Base-by-base conservation (phyloP, 2,329 filamentous ascomycete species). In the Ceratocystiopsis brevicomis region DNA sequence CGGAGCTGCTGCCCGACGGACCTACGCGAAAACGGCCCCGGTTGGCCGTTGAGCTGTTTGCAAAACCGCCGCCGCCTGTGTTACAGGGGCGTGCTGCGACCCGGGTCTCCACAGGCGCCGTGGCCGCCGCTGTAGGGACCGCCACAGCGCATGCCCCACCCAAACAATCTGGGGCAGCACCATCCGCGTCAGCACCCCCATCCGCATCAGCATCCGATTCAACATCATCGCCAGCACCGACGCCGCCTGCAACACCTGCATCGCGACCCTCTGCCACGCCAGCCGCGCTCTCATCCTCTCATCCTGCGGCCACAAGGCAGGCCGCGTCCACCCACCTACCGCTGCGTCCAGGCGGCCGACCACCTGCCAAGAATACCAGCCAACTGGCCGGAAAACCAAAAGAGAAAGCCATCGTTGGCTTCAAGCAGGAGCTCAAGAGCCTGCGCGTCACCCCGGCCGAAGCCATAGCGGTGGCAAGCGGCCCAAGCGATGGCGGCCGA, bases 381-480 rank as follows among this genome's bases (percentile, higher is more conserved):
- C 51, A 37, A 46, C 50, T 45, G 52, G 44, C 62, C 43, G 68
- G 65, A 50, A 71, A 66, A 56, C 65, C 73, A 48, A 67, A 69
- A 53, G 64, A 68, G 50, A 77, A 76, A 57, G 68, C 71, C 42
- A 66, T 63, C 52, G 75, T 76, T 63, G 73, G 73, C 50, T 68
- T 76, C 48, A 70, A 66, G 53, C 71, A 76, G 54, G 73, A 78
- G 57, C 59, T 76, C 51, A 67, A 71, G 52, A 61, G 65, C 40
- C 56, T 77, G 51, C 69, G 76, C 53, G 66, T 69, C 34, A 59
- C 56, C 48, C 53, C 59, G 21, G 57, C 59, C 37, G 65, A 68
- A 50, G 60, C 60, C 15, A 42, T 45, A 37, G 45, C 45, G 17
- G 42, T 21, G 17, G 45, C 48, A 15, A 33, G 36, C 13, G 44